Evolutionary conservation across 2,329 filamentous ascomycete species (phyloP).

Genomic region (Aspergillaceae sp.): DNA sequence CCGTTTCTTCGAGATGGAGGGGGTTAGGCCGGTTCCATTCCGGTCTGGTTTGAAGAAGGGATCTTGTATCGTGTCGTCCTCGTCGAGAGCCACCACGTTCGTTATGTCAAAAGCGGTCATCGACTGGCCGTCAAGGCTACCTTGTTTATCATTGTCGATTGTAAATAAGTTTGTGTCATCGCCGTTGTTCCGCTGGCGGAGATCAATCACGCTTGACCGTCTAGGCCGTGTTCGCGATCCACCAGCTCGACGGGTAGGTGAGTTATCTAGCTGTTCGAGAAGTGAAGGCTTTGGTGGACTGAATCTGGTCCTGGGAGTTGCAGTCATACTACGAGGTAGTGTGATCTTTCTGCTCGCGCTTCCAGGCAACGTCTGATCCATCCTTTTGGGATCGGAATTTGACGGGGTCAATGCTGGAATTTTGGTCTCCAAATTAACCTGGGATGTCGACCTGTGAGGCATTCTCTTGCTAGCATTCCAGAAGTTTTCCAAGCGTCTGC

Average conservation of each 20-base stretch:
- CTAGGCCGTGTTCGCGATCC: constrained; percentile 21
- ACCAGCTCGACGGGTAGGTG: constrained; percentile 26
- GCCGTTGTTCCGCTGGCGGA: constrained; percentile 10
- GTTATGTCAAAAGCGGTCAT: constrained; percentile 24
- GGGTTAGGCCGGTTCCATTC: constrained; percentile 18
- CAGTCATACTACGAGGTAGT: constrained; percentile 26
- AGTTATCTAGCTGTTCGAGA: constrained; percentile 29
- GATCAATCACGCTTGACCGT: constrained; percentile 12
- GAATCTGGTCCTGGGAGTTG: constrained; percentile 31
- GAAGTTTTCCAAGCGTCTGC: constrained; percentile 31
- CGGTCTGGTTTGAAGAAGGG: constrained; percentile 23
- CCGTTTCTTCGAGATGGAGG: constrained; percentile 22
- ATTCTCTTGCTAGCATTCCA: constrained; percentile 27
- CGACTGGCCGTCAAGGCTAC: constrained; percentile 16
- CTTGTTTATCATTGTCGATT: constrained; percentile 12
- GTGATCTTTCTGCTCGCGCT: constrained; percentile 21
- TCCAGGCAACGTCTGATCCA: constrained; percentile 18
- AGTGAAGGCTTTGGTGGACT: constrained; percentile 34
- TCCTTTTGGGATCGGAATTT: constrained; percentile 12
- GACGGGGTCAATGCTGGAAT: constrained; percentile 7
- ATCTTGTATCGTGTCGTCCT: constrained; percentile 23
- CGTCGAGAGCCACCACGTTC: constrained; percentile 23
- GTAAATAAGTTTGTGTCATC: constrained; percentile 18
- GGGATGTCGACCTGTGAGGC: constrained; percentile 13
- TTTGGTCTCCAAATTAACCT: constrained; percentile 11